Evolutionary conservation across 1,139 yeast species (phyloP).

Genomic region (Candida smagusa): DNA sequence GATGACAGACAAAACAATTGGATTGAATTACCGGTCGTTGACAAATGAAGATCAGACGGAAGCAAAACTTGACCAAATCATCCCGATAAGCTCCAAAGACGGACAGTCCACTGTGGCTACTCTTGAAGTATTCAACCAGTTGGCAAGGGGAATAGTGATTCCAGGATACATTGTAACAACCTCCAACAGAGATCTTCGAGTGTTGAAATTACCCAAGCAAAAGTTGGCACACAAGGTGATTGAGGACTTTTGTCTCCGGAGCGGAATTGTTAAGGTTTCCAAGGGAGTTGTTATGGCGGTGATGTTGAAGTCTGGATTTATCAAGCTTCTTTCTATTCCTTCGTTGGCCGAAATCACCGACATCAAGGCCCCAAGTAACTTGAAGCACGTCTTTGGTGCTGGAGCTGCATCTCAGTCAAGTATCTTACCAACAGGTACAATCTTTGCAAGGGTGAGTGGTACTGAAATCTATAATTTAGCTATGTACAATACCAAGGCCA

Average conservation of each 20-base stretch:
- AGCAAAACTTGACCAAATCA: conserved; percentile 51
- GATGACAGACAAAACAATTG: conserved; percentile 47
- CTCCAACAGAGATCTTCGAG: conserved; percentile 61
- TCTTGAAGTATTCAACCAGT: conserved; percentile 53
- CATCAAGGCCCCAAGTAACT: conserved; percentile 27
- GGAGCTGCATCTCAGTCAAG: conserved; percentile 25
- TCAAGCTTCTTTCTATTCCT: conserved; percentile 39
- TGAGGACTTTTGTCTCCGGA: conserved; percentile 57
- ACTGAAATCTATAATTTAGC: conserved; percentile 48
- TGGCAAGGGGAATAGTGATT: conserved; percentile 60
- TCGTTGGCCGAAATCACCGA: conserved; percentile 37
- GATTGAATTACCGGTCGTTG: conserved; percentile 33
- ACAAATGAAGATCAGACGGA: conserved; percentile 37
- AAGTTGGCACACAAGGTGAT: conserved; percentile 65
- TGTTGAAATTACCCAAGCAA: conserved; percentile 57
- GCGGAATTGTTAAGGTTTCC: conserved; percentile 30
- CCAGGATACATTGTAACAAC: conserved; percentile 62
- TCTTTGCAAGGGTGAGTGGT: conserved; percentile 55
- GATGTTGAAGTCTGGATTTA: conserved; percentile 36
- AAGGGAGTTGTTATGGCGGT: conserved; percentile 38
- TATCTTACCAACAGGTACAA: conserved; percentile 69
- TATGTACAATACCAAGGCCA: conserved; percentile 40
- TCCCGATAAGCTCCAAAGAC: conserved; percentile 53
- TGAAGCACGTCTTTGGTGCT: conserved; percentile 22
- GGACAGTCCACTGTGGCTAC: conserved; percentile 70